phyloP scores from a whole-genome alignment of 2,329 filamentous ascomycete species.

The Apiospora sp. region DNA sequence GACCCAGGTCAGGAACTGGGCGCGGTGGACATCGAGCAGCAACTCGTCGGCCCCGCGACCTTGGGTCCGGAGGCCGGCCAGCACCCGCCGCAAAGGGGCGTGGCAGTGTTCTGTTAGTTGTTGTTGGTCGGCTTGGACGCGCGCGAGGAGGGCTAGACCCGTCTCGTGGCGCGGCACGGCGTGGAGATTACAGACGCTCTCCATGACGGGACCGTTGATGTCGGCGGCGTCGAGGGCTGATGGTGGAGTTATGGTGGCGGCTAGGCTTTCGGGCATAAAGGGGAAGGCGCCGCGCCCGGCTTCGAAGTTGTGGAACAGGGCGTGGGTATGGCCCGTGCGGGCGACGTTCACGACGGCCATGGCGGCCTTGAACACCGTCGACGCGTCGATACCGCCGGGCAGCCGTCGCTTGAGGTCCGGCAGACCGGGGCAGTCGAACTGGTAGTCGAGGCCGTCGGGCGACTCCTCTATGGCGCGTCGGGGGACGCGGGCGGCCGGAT shows the following conservation, averaged over 20 bases:
- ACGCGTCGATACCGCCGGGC: conserved; percentile 25
- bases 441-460: conserved; percentile 23
- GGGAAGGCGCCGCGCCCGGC: conserved; percentile 31
- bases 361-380: conserved; percentile 30
- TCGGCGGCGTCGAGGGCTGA: conserved; percentile 29
- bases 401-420: conserved; percentile 27
- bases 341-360: conserved; percentile 30
- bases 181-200: conserved; percentile 31
- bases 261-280: conserved; percentile 28
- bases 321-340: conserved; percentile 32
- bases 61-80: conserved; percentile 17
- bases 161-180: conserved; percentile 25
- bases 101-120: conserved; percentile 28
- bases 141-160: conserved; percentile 27
- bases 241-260: not conserved
- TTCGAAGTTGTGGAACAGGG: conserved; percentile 32
- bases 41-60: not conserved
- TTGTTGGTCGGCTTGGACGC: conserved; percentile 30
- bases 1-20: conserved; percentile 31
- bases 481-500: conserved; percentile 20
- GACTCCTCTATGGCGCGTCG: not conserved
- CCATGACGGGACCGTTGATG: conserved; percentile 31
- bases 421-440: conserved; percentile 28
- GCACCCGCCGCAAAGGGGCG: conserved; percentile 30
- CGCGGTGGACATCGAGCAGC: conserved; percentile 27